Evolutionary conservation across 2,329 filamentous ascomycete species (phyloP).

Genomic region (Aspergillus calidoustus): DNA sequence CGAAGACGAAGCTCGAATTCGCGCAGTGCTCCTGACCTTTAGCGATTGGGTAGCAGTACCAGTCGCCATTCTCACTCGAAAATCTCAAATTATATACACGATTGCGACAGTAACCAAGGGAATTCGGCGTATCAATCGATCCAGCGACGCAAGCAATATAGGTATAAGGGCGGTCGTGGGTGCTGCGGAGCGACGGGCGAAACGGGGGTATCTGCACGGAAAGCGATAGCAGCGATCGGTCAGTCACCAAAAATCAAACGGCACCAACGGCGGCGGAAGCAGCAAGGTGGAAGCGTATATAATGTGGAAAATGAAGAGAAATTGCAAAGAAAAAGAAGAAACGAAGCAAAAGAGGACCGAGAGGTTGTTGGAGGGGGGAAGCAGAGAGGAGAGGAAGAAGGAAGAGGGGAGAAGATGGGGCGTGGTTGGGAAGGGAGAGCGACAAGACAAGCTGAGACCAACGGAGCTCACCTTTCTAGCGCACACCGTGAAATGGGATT

Average conservation of each 20-base stretch:
- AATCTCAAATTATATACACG: slow-evolving; percentile 22
- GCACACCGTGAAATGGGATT: slow-evolving; percentile 2
- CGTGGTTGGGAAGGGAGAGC: neutral
- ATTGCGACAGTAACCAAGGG: slow-evolving; percentile 13
- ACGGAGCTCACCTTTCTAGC: slow-evolving; percentile 1
- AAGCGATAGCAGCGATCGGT: slow-evolving; percentile 15
- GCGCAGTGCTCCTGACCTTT: slow-evolving; percentile 66
- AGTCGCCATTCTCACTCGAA: slow-evolving; percentile 65
- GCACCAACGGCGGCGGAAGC: neutral
- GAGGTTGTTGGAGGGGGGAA: slow-evolving; percentile 9
- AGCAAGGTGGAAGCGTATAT: neutral
- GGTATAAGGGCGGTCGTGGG: slow-evolving; percentile 14
- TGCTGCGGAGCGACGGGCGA: slow-evolving; percentile 11
- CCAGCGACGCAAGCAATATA: slow-evolving; percentile 16
- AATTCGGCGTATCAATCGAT: slow-evolving; percentile 11
- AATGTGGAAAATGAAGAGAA: slow-evolving; percentile 5
- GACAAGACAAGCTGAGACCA: neutral
- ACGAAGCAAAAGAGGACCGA: slow-evolving; percentile 2
- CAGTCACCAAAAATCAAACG: slow-evolving; percentile 11
- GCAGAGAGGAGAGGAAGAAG: slow-evolving; percentile 9
- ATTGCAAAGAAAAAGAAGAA: slow-evolving; percentile 11
- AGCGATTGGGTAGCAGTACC: slow-evolving; percentile 85
- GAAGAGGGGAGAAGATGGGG: slow-evolving; percentile 5
- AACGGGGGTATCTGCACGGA: slow-evolving; percentile 19
- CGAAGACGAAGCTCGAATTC: slow-evolving; percentile 15